Base-by-base conservation (phyloP, 2,329 filamentous ascomycete genomes). In the Sporothrix variecibatus region DNA sequence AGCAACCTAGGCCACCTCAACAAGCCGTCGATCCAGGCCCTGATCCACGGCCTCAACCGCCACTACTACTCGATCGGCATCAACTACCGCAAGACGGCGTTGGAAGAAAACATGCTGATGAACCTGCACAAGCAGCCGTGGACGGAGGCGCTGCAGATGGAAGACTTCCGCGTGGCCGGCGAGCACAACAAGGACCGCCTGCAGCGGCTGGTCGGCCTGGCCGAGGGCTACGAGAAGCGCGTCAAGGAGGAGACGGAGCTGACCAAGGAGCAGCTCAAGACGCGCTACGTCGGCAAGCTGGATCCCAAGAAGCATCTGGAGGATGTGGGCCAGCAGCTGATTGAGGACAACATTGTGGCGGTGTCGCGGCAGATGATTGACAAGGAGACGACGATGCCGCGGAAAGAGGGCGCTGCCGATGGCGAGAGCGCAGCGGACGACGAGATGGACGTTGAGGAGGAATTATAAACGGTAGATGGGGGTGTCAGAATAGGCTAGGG, bases 21-120 rank as follows among this genome's bases (percentile, higher is more conserved):
- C 87, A 99, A 99, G 86, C 97, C 96, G 34, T 98, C 95, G n/a
- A 99, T 99, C 78, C 97, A 99, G 86, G 95, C 97, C 49, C 91
- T 99, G 74, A 99, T 99, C 77, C 96, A 99, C 84, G 96, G 96
- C 74, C 89, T 99, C 62, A 99, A 99, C 87, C 89, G 96, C 80
- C 96, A 99, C 86, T 99, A 99, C 88, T 99, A 99, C 88, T 97
- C 94, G 79, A 99, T 99, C 81, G 95, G 90, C 75, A 98, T 99
- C 86, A 95, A 98, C 85, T 99, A 99, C 85, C 89, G 95, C 81
- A 99, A 99, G 87, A 97, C 95, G 0, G 95, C 94, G 0, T 87
- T 99, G 70, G 96, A 99, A 83, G 97, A 99, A 87, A 98, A 97
- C 84, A 99, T 99, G 96, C 85, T 99, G 80, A 99, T 99, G 97